A percentile compares a stretch with the other conserved stretches of the same genome.
Evolutionary conservation across 208 protist species (phyloP).

Genomic region (Polymyxa betae): DNA sequence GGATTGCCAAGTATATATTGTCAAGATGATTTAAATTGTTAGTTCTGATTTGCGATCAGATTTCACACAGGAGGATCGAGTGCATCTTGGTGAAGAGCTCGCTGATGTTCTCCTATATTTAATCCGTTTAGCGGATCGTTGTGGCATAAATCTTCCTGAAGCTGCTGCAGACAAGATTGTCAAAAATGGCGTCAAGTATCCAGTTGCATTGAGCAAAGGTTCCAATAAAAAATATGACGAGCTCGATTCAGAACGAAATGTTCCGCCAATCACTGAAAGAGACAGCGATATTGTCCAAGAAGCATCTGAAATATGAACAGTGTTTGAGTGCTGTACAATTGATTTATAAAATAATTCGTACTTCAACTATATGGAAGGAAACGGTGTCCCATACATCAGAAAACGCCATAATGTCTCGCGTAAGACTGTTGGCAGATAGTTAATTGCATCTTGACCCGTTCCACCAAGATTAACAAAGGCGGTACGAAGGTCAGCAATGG

Average conservation of each 20-base stretch:
- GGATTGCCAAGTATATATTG: conserved; percentile 38
- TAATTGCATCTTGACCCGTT: background rate
- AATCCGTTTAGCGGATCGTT: conserved; percentile 57
- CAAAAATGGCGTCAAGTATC: conserved; percentile 64
- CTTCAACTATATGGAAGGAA: background rate
- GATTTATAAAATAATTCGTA: background rate
- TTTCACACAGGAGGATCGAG: conserved; percentile 4
- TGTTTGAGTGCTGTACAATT: background rate
- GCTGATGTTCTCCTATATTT: conserved; percentile 62
- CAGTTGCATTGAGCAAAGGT: background rate
- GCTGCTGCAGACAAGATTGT: conserved; percentile 44
- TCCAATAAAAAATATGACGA: background rate
- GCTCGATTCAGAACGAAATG: background rate
- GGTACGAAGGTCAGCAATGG: background rate
- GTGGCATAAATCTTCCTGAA: conserved; percentile 52
- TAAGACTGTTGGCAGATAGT: background rate
- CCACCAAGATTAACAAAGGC: conserved; percentile 5
- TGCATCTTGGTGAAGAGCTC: conserved; percentile 57
- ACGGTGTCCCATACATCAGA: background rate
- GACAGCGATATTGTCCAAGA: too few relatives aligned
- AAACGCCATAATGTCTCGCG: background rate
- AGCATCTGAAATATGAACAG: too few relatives aligned
- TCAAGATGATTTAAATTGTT: background rate
- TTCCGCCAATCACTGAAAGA: too few relatives aligned
- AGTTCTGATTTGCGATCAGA: background rate